Evolutionary conservation across 768 basidiomycete genomes (phyloP).

Genomic region (Phylloporus sp.): DNA sequence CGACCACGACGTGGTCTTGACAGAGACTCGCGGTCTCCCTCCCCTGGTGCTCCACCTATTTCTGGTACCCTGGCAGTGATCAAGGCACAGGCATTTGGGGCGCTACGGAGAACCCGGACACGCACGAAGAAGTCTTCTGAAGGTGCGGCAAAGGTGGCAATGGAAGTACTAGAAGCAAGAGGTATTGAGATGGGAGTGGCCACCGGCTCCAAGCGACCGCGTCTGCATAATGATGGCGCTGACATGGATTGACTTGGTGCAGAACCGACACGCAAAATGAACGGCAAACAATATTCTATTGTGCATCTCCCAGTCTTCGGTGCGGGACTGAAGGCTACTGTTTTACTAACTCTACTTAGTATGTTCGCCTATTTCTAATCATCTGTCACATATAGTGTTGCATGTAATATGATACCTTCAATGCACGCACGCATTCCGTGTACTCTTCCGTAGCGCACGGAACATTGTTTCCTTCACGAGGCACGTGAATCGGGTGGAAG

Average conservation of each 20-base stretch:
- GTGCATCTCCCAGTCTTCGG: slow-evolving; percentile 22
- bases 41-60: slow-evolving; percentile 45
- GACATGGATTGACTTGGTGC: slow-evolving; percentile 30
- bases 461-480: slow-evolving; percentile 3
- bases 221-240: slow-evolving; percentile 50
- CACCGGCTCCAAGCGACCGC: slow-evolving; percentile 37
- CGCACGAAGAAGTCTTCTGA: slow-evolving; percentile 70
- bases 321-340: slow-evolving; percentile 25
- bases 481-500: too few species aligned
- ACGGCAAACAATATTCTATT: slow-evolving; percentile 27
- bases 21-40: slow-evolving; percentile 44
- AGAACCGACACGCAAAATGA: slow-evolving; percentile 12
- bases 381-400: slow-evolving; percentile 33
- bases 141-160: slow-evolving; percentile 64
- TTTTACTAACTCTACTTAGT: slow-evolving; percentile 30
- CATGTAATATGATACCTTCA: slow-evolving; percentile 38
- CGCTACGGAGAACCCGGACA: slow-evolving; percentile 71
- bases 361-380: slow-evolving; percentile 31
- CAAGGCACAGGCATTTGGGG: slow-evolving; percentile 87
- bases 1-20: slow-evolving; percentile 47
- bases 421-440: slow-evolving; percentile 18
- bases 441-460: slow-evolving; percentile 4
- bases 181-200: slow-evolving; percentile 56
- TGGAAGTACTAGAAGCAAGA: slow-evolving; percentile 77
- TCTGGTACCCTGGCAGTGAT: slow-evolving; percentile 85